These are phyloP conservation scores for Podospora pseudopauciseta DNA, from an alignment of 495 filamentous ascomycete genomes.

Conservation along the genomic window DNA sequence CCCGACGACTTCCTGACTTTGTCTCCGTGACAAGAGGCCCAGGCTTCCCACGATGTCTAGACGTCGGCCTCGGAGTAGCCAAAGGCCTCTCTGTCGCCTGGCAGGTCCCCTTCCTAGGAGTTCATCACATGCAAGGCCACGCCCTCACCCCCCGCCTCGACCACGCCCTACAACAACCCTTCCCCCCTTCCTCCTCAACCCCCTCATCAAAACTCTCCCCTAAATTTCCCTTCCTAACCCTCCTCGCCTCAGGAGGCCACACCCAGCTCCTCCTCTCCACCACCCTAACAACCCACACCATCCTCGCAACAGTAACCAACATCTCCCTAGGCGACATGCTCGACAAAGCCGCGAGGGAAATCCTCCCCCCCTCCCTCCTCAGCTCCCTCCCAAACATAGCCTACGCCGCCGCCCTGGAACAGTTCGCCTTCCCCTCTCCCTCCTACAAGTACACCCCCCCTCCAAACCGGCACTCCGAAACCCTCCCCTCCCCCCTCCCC, in stretches of 20 bases:
- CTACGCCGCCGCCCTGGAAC: slow-evolving; percentile 74
- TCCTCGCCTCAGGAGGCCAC: slow-evolving; percentile 93
- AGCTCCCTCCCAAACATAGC: slow-evolving; percentile 50
- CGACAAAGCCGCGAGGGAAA: slow-evolving; percentile 75
- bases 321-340: slow-evolving; percentile 81
- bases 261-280: slow-evolving; percentile 75
- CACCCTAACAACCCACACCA: slow-evolving; percentile 58
- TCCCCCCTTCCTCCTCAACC: slow-evolving; percentile 4
- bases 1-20: slow-evolving; percentile 65
- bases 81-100: slow-evolving; percentile 84
- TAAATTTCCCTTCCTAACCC: slow-evolving; percentile 76
- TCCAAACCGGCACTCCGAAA: slow-evolving; percentile 50
- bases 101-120: slow-evolving; percentile 74
- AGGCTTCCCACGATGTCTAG: slow-evolving; percentile 74
- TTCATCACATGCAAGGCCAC: slow-evolving; percentile 98
- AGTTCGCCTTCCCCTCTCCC: slow-evolving; percentile 66
- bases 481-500: slow-evolving; percentile 30
- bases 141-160: slow-evolving; percentile 83
- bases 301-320: slow-evolving; percentile 67
- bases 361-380: slow-evolving; percentile 57
- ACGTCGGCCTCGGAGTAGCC: slow-evolving; percentile 73
- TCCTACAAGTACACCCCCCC: slow-evolving; percentile 56
- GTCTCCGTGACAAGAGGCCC: slow-evolving; percentile 84
- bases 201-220: slow-evolving; percentile 24
- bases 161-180: slow-evolving; percentile 47